phyloP scores from a whole-genome alignment of 352 stramenopile genomes.

The Blastocystis sp. region DNA sequence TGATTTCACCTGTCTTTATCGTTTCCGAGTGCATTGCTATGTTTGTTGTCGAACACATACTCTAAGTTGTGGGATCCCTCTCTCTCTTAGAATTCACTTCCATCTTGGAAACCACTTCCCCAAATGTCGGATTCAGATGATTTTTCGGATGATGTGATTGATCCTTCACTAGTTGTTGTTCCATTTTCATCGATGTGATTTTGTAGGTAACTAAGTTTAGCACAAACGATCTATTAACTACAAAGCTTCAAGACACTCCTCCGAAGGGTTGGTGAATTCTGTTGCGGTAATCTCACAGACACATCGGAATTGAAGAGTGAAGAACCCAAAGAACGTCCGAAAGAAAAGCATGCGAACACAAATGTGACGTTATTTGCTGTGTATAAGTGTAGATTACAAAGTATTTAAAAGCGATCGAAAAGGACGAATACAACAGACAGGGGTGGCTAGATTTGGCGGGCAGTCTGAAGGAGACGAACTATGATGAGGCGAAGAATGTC shows the following conservation, averaged over 20 bases:
- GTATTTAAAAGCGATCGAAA: constrained; percentile 6
- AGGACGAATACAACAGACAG: constrained; percentile 3
- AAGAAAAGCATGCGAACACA: not conserved
- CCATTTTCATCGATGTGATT: not conserved
- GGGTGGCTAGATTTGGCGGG: constrained; percentile 3
- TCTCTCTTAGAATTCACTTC: not conserved
- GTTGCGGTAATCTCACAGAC: not conserved
- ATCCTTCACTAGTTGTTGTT: not conserved
- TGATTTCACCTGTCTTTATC: constrained; percentile 31
- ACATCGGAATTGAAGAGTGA: not conserved
- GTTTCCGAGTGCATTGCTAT: constrained; percentile 40
- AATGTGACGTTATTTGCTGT: not conserved
- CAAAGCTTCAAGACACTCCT: not conserved
- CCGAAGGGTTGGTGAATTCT: not conserved
- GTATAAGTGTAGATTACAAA: constrained; percentile 37
- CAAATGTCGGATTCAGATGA: constrained; percentile 51
- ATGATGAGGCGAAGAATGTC: not conserved
- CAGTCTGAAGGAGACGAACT: not conserved
- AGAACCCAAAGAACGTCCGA: not conserved
- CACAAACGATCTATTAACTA: not conserved
- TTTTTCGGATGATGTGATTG: constrained; percentile 28
- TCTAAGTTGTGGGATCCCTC: not conserved
- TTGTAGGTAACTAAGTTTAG: not conserved
- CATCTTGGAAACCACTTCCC: not conserved
- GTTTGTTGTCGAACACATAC: constrained; percentile 13